These are phyloP conservation scores for Rhizophora apiculata DNA, from an alignment of 345 rosid species.

Conservation along the genomic window DNA sequence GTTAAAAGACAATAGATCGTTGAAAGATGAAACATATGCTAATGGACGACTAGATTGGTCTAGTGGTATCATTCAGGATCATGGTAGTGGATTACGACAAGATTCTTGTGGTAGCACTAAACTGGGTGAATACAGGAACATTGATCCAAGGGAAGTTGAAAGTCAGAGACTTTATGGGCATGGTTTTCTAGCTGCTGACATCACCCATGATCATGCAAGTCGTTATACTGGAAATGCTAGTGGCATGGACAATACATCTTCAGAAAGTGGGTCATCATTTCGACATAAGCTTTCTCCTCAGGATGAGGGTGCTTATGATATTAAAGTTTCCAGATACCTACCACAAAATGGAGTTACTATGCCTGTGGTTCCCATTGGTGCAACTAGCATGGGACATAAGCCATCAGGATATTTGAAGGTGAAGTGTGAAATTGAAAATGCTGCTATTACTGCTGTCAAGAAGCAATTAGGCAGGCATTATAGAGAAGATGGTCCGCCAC, in stretches of 20 bases:
- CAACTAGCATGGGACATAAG: conserved; percentile 46
- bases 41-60: conserved; percentile 80
- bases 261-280: conserved; percentile 62
- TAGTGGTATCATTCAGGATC: conserved; percentile 78
- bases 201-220: conserved; percentile 35
- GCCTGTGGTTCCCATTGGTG: conserved; percentile 28
- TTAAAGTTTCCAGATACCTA: conserved; percentile 32
- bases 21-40: conserved; percentile 50
- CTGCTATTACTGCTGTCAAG: conserved; percentile 73
- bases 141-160: conserved; percentile 81
- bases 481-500: conserved; percentile 76
- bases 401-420: conserved; percentile 86
- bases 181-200: conserved; percentile 36
- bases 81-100: conserved; percentile 72
- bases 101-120: conserved; percentile 98
- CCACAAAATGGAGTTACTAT: conserved; percentile 31
- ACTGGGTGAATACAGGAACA: conserved; percentile 55
- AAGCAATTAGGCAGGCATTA: conserved; percentile 79
- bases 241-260: conserved; percentile 64
- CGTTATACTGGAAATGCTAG: conserved; percentile 36
- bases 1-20: conserved; percentile 68
- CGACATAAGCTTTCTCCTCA: conserved; percentile 50
- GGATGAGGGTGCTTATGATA: conserved; percentile 36
- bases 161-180: conserved; percentile 58
- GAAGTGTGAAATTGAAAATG: conserved; percentile 66